Base-by-base conservation (phyloP, 495 filamentous ascomycete species). In the Aspergillus leporis region DNA sequence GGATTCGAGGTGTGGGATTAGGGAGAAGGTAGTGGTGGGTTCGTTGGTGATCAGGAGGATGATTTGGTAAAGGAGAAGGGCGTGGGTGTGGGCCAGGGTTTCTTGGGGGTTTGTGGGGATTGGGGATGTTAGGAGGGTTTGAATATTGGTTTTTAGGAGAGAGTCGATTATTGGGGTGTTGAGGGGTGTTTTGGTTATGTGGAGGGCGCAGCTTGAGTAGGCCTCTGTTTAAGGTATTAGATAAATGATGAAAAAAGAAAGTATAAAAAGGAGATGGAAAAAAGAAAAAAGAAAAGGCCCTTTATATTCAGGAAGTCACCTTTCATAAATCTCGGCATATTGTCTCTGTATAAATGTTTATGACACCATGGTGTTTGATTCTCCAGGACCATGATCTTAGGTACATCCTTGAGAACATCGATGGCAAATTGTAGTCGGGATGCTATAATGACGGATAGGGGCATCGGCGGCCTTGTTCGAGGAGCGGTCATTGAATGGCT, bases 31-130 rank as follows among this genome's bases (percentile, higher is more conserved):
- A 77, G 74, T 47, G 76, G 73, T 32, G 78, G 73, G 49, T 62
- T 85, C 79, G 28, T 79, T 81, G 61, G 86, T 83, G 60, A 85
- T 84, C 18, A 88, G 70, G 12, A 78, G 73, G 58, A 86, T 81
- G 48, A 85, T 74, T 55, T 68, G 61, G 48, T 72, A 65, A 41
- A 73, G 32, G 59, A 78, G 60, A 55, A 79, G 53, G 58, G 76
- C 61, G 32, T 77, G 69, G 21, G 70, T 53, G 45, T 62, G 65
- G 7, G 74, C 71, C 16, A 77, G 58, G 14, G 64, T 36, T 8
- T 73, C 71, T 0, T 58, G 53, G 3, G 64, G 60, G 2, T 61
- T 48, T 16, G 61, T 63, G 14, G 78, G 74, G 1, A 70, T 48
- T 0, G 75, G 73, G 0, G 66, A 46, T 7, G 69, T 61, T 12